A percentile compares a stretch with the other conserved stretches of the same genome.
Evolutionary conservation across 2,329 filamentous ascomycete genomes (phyloP).

Genomic region (Colletotrichum musicola): DNA sequence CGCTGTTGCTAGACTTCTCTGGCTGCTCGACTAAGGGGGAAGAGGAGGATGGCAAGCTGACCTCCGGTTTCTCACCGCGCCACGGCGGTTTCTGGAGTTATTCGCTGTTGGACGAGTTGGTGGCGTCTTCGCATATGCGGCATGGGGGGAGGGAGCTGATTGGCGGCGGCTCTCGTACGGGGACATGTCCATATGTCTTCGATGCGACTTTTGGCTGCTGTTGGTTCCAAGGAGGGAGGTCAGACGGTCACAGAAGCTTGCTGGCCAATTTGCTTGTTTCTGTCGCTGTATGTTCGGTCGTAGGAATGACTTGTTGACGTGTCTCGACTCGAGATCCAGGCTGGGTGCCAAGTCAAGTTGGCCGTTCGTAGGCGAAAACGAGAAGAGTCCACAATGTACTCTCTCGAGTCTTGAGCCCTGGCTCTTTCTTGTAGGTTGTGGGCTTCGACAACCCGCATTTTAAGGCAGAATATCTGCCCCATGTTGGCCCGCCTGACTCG

Average conservation of each 20-base stretch:
- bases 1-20: too few species aligned
- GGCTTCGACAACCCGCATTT: neutral
- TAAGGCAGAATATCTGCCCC: constrained; percentile 23
- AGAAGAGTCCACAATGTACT: constrained; percentile 16
- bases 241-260: neutral
- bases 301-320: neutral
- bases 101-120: neutral
- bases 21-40: too few species aligned
- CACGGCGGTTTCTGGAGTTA: neutral
- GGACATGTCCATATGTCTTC: neutral
- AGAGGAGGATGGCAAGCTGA: too few species aligned
- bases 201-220: neutral
- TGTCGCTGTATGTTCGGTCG: neutral
- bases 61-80: neutral
- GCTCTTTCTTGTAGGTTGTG: neutral
- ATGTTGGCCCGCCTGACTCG: constrained; percentile 16
- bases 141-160: neutral
- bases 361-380: neutral
- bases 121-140: constrained; percentile 8
- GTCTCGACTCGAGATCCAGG: neutral
- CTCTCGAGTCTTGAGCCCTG: neutral
- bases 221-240: neutral
- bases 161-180: neutral
- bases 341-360: neutral
- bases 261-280: neutral